Evolutionary conservation across 257 asterid species (phyloP), one percentile per base, ranked within the genome.

Genomic region (Fraxinus cuspidata): DNA sequence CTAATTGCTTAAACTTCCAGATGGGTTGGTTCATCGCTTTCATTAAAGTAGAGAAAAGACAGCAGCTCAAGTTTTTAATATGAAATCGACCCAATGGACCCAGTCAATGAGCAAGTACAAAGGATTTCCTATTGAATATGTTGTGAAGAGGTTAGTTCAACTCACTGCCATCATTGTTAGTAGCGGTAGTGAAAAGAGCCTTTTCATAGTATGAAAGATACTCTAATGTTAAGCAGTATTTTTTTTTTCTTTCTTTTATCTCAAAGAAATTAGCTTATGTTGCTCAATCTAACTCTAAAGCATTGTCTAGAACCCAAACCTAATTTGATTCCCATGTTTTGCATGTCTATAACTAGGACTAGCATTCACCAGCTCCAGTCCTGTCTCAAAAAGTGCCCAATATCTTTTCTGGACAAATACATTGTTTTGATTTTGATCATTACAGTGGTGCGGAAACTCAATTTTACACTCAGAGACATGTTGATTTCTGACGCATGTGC

Each of bases 101-200:
- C 76, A 78, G 67, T 64, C 89, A 19, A 42, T 83, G 80, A 64
- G 76, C 66, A 58, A 21, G 23, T 73, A 29, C 7, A 51, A 83
- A 74, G 72, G 66, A 68, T 67, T 78, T 78, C 80, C 91, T 82
- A 80, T 92, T 76, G 76, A 81, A 75, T 78, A 80, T 80, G 82
- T 81, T 73, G 75, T 83, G 58, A 88, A 89, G 74, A 91, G 92
- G 97, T 92, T 79, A 73, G 88, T 77, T 66, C 73, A 13, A 15
- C 70, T 51, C 38, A 10, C 58, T 74, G 31, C 28, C n/a, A 23
- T 69, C 34, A 3, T 34, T 74, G n/a, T 25, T 37, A 3, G 68
- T 40, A 32, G 42, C 58, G 53, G 47, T 70, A 37, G 56, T 21
- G 49, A 18, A n/a, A 21, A 29, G 51, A 56, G 27, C 5, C 53